phyloP scores from a whole-genome alignment of 441 rosid species.

The Populus hybrid region DNA sequence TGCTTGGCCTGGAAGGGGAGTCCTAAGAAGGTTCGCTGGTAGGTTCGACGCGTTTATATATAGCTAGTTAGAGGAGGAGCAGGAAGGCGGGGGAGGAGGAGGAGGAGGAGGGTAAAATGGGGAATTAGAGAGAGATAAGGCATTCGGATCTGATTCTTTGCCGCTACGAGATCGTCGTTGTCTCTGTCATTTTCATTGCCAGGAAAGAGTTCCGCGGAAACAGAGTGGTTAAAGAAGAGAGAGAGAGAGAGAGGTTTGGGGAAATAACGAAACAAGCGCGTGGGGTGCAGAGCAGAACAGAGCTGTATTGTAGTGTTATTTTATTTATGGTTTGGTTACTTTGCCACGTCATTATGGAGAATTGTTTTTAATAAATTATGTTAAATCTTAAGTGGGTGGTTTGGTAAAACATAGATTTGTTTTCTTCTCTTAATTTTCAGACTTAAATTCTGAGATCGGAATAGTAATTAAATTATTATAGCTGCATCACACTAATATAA shows the following conservation, averaged over 20 bases:
- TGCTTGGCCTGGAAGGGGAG: slow-evolving; percentile 31
- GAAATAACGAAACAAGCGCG: slow-evolving; percentile 12
- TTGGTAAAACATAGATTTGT: no score
- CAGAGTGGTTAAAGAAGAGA: background rate
- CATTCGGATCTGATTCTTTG: slow-evolving; percentile 7
- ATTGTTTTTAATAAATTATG: no score
- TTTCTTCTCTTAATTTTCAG: no score
- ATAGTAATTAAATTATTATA: no score
- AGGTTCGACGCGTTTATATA: slow-evolving; percentile 8
- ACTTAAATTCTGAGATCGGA: no score
- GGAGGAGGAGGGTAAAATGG: slow-evolving; percentile 1
- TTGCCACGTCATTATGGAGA: no score
- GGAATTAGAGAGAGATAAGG: background rate
- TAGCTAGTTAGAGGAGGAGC: background rate
- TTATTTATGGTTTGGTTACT: no score
- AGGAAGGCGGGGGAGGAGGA: background rate
- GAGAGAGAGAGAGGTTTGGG: background rate
- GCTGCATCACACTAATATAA: no score
- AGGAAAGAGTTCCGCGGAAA: background rate
- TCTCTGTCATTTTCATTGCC: background rate
- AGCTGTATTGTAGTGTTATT: no score
- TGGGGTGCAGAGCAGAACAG: background rate
- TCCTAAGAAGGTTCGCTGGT: background rate
- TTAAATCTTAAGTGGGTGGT: no score
- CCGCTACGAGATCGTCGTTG: slow-evolving; percentile 9